These are phyloP conservation scores for Kwoniella dejecticola DNA, from an alignment of 768 basidiomycete species.

Conservation along the genomic window DNA sequence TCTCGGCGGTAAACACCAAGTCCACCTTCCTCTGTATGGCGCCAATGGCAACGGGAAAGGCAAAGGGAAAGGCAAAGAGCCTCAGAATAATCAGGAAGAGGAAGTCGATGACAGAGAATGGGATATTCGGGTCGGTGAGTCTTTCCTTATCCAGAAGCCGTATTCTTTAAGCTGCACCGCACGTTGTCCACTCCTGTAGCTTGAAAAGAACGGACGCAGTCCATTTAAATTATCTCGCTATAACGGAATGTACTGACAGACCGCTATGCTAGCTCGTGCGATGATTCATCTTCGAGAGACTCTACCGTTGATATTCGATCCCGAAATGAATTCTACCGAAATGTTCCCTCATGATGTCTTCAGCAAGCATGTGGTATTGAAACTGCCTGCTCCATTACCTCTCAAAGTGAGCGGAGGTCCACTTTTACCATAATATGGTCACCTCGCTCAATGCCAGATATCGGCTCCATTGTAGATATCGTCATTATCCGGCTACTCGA, in stretches of 20 bases:
- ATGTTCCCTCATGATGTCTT: constrained; percentile 52
- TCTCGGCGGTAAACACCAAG: constrained; percentile 11
- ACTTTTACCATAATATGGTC: too few species aligned
- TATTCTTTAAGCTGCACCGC: too few species aligned
- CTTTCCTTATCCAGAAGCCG: too few species aligned
- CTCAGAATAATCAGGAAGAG: constrained; percentile 16
- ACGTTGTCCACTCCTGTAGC: too few species aligned
- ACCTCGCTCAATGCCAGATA: not conserved
- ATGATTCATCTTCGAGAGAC: constrained; percentile 52
- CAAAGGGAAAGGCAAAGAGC: constrained; percentile 30
- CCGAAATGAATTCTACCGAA: constrained; percentile 28
- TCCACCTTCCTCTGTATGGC: constrained; percentile 2
- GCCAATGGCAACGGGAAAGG: constrained; percentile 25
- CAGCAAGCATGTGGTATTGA: constrained; percentile 45
- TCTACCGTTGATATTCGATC: constrained; percentile 45
- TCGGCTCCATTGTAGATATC: constrained; percentile 44
- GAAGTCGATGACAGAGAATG: constrained; percentile 53
- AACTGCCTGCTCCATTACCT: constrained; percentile 51
- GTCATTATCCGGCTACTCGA: constrained; percentile 43
- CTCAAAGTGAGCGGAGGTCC: constrained; percentile 40
- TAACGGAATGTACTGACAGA: too few species aligned
- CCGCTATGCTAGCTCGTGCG: constrained; percentile 30
- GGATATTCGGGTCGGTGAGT: constrained; percentile 54
- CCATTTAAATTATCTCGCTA: too few species aligned
- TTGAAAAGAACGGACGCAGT: too few species aligned